phyloP scores from a whole-genome alignment of 2,329 filamentous ascomycete genomes.

The Fusarium foetens region DNA sequence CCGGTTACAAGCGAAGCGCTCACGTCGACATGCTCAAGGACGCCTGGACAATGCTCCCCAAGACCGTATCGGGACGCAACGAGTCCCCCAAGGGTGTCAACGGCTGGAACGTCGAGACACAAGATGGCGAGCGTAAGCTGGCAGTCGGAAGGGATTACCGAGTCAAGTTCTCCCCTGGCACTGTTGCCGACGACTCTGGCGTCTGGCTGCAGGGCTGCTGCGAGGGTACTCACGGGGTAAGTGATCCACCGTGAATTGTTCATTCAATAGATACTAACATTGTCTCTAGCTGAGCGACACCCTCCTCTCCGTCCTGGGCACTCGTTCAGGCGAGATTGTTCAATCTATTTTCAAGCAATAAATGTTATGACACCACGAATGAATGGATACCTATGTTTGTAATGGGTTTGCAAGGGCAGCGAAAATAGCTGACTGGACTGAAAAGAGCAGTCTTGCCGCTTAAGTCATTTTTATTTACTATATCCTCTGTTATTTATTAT shows the following conservation, averaged over 20 bases:
- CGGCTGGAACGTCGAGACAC: constrained; percentile 55
- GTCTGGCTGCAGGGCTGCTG: constrained; percentile 96
- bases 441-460: constrained; percentile 20
- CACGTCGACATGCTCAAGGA: constrained; percentile 81
- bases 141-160: constrained; percentile 81
- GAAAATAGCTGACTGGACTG: constrained; percentile 38
- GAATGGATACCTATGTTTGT: constrained; percentile 37
- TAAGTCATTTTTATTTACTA: constrained; percentile 16
- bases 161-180: constrained; percentile 74
- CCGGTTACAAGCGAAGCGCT: constrained; percentile 82
- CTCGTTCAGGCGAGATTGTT: constrained; percentile 81
- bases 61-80: constrained; percentile 46
- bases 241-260: constrained; percentile 51
- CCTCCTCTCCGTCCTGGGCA: constrained; percentile 80
- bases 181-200: constrained; percentile 77
- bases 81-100: constrained; percentile 50
- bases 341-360: constrained; percentile 71
- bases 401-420: constrained; percentile 37
- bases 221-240: constrained; percentile 89
- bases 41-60: constrained; percentile 73
- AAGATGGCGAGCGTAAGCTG: constrained; percentile 61
- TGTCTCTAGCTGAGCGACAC: constrained; percentile 76
- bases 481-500: constrained; percentile 23
- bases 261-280: constrained; percentile 34
- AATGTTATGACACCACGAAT: constrained; percentile 37